Base-by-base conservation (phyloP, 2,329 filamentous ascomycete genomes). In the Paracoccidioides lutzii region DNA sequence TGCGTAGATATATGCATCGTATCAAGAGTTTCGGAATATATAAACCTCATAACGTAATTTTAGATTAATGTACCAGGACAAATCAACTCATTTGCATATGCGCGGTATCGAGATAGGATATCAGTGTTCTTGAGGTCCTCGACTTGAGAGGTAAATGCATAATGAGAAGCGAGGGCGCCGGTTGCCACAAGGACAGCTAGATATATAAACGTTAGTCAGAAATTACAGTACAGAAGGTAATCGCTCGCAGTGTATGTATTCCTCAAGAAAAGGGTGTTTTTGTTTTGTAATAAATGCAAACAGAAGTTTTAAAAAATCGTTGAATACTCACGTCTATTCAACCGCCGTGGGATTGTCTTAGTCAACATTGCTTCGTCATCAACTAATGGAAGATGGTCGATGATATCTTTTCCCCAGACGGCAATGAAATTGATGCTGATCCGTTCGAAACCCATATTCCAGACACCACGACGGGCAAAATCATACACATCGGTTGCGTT, bases 361-460 rank as follows among this genome's bases (percentile, higher is more conserved):
- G 50, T 52, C 40, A 52, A 41, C 40, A 43, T 52, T 12, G 6
- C 37, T 32, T 52, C 50, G 32, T 52, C 50, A 32, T 52, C 50
- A 32, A 1, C 15, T 9, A 52, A 37, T 5, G 37, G 37, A 40
- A 76, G 69, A 56, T 78, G 72, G 33, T 66, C 65, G n/a, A 73
- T 69, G 45, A 78, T 75, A 59, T 81, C 78, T 30, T 68, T 68
- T n/a, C 77, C 77, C 69, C 76, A 74, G 53, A 82, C 73, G 46
- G 76, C 77, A 45, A 77, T 69, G 59, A 82, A 78, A 61, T 80
- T 78, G 37, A 78, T 75, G 50, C 77, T 79, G 62, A 80, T 73
- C 32, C 77, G 71, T 53, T 71, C 69, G 57, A 79, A 80, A 1
- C 37, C 40, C 50, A 52, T 52, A 42, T 52, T 37, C 50, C 50